Percentiles rank a stretch among this genome's conserved stretches.
These are phyloP conservation scores for Penicillium sp. DNA, from an alignment of 2,329 filamentous ascomycete species.

Conservation along the genomic window DNA sequence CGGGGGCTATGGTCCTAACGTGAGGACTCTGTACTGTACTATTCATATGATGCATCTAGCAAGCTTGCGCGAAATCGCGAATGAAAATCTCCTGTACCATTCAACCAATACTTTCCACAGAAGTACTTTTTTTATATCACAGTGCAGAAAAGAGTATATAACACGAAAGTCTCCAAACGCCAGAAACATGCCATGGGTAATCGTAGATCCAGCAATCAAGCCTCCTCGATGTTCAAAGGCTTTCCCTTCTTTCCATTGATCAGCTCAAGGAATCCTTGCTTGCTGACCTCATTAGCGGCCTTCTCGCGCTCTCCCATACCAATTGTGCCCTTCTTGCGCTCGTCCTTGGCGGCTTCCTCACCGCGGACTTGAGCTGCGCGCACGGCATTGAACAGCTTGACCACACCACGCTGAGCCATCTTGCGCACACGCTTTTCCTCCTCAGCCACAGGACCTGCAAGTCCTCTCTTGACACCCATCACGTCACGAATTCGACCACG, in stretches of 20 bases:
- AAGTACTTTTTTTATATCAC: conserved; percentile 18
- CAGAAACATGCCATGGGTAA: conserved; percentile 34
- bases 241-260: conserved; percentile 65
- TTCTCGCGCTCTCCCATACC: conserved; percentile 80
- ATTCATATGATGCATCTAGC: conserved; percentile 27
- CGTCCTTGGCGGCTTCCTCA: conserved; percentile 68
- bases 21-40: conserved; percentile 29
- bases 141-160: conserved; percentile 20
- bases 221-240: conserved; percentile 47
- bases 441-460: conserved; percentile 59
- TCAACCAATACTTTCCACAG: conserved; percentile 21
- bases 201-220: conserved; percentile 32
- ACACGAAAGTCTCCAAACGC: conserved; percentile 32
- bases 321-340: conserved; percentile 70
- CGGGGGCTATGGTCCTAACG: conserved; percentile 11
- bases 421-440: conserved; percentile 80
- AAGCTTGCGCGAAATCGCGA: conserved; percentile 22
- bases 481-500: conserved; percentile 89
- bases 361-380: conserved; percentile 89
- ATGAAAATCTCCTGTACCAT: conserved; percentile 31
- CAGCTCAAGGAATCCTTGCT: conserved; percentile 92
- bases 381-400: conserved; percentile 95
- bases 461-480: conserved; percentile 61
- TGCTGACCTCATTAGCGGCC: conserved; percentile 92
- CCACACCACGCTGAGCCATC: conserved; percentile 88